phyloP scores from a whole-genome alignment of 345 rosid genomes.

The Populus tremula region DNA sequence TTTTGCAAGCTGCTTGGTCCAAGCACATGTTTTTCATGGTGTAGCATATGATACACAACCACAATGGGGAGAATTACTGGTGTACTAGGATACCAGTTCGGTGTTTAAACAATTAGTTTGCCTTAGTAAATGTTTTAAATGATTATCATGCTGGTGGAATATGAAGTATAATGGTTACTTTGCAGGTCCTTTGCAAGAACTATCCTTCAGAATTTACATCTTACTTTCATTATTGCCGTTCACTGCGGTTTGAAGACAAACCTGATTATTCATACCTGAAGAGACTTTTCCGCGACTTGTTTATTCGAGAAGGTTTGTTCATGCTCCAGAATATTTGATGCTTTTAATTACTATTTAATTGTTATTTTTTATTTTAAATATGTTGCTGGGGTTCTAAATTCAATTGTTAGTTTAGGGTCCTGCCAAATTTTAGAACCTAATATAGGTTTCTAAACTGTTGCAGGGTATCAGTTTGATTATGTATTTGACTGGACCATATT shows the following conservation, averaged over 20 bases:
- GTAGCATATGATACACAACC: not conserved
- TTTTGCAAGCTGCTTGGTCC: not conserved
- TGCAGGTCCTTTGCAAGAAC: constrained; percentile 81
- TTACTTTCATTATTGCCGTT: constrained; percentile 91
- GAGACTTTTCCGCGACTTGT: constrained; percentile 89
- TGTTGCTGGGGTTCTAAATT: not conserved
- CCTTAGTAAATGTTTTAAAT: not conserved
- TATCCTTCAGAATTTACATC: constrained; percentile 85
- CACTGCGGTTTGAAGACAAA: constrained; percentile 87
- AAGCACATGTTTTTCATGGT: not conserved
- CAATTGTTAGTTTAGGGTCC: not conserved
- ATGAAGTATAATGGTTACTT: not conserved
- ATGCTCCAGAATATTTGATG: not conserved
- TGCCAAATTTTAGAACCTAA: not conserved
- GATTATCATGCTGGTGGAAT: not conserved
- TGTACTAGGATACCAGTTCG: not conserved
- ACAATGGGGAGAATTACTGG: not conserved
- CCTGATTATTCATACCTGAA: constrained; percentile 93
- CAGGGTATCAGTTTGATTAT: constrained; percentile 89
- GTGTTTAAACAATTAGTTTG: not conserved
- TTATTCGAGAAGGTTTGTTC: constrained; percentile 75
- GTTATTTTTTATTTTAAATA: not conserved
- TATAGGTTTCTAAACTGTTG: constrained; percentile 16
- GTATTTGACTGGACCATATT: constrained; percentile 91
- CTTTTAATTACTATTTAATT: not conserved